Base-by-base conservation (phyloP, 176 grass and related monocot species). In the Dactylis glomerata region DNA sequence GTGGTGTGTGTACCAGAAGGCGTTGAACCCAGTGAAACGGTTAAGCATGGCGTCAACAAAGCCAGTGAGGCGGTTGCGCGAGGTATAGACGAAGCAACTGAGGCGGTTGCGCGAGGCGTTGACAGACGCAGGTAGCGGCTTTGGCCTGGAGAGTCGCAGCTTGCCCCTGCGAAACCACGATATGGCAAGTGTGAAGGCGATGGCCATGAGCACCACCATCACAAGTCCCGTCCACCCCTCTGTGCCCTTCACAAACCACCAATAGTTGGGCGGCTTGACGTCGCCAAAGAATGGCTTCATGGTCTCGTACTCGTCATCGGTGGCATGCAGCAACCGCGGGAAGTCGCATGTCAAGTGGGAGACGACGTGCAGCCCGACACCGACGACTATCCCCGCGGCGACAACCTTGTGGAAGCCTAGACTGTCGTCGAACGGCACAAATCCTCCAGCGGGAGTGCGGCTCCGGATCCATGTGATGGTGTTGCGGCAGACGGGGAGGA, bases 1-100 rank as follows among this genome's bases (percentile, higher is more conserved):
- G 78, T 98, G 96, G 83, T 98, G 96, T 1, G 96, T 92, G 89
- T 98, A 98, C 96, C 96, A 98, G 84, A 98, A 98, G 41, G 93
- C 96, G 78, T 95, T 98, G 87, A 90, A 98, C 10, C 95, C 95
- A 23, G 92, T 98, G 17, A 98, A 76, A 20, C 83, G 42, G 7
- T 59, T 86, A 1, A 98, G 16, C 11, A 19, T 32, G 28, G 15
- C 6, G 15, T 64, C 16, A 16, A 64, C 61, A 15, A 33, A 64
- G 14, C 28, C 28, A 33, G 61, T 33, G 61, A 64, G 61, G 15
- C 28, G 14, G 59, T 15, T 88, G 1, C 95, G 16, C 11, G 8
- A 64, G 28, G 15, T 2, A 15, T 32, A 15, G 24, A 33, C 61
- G 6, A 17, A 64, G 14, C 15, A 11, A 33, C 28, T 33, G 61